A percentile compares a stretch with the other conserved stretches of the same genome.
These are phyloP conservation scores for Rhodotorula sp. DNA, from an alignment of 1,284 basidiomycete species.

Conservation along the genomic window DNA sequence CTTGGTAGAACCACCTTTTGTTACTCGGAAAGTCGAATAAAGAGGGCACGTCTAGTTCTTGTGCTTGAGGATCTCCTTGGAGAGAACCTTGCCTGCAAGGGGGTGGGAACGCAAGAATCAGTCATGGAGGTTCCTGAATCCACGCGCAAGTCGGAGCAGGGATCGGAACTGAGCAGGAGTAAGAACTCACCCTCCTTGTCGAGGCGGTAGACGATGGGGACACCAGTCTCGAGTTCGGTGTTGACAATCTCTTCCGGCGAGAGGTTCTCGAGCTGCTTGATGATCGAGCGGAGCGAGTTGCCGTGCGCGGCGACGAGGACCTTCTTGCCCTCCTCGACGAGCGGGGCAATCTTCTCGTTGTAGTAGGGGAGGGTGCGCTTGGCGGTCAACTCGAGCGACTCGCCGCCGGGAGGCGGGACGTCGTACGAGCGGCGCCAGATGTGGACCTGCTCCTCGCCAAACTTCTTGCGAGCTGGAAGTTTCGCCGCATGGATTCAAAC, in stretches of 20 bases:
- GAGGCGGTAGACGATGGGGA: conserved; percentile 52
- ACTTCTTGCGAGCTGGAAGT: conserved; percentile 50
- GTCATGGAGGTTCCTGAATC: not conserved
- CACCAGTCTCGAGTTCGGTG: conserved; percentile 52
- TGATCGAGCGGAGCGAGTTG: conserved; percentile 51
- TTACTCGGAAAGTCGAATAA: no score
- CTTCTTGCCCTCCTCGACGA: conserved; percentile 50
- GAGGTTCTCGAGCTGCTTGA: conserved; percentile 51
- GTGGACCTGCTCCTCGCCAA: conserved; percentile 53
- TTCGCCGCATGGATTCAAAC: no score
- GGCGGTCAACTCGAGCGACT: conserved; percentile 52
- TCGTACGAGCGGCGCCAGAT: conserved; percentile 48
- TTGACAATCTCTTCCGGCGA: conserved; percentile 51
- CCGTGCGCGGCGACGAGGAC: conserved; percentile 53
- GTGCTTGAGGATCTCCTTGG: conserved; percentile 40
- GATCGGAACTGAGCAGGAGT: not conserved
- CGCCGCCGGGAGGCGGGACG: conserved; percentile 52
- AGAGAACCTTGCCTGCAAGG: conserved; percentile 31
- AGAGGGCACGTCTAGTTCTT: not conserved
- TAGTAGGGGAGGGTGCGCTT: conserved; percentile 52
- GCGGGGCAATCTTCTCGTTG: conserved; percentile 50
- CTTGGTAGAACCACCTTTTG: no score
- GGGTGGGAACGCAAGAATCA: no score
- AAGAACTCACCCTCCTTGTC: conserved; percentile 23
- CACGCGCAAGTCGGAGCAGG: no score